Base-by-base conservation (phyloP, 768 basidiomycete species). In the Udeniomyces megalosporus region DNA sequence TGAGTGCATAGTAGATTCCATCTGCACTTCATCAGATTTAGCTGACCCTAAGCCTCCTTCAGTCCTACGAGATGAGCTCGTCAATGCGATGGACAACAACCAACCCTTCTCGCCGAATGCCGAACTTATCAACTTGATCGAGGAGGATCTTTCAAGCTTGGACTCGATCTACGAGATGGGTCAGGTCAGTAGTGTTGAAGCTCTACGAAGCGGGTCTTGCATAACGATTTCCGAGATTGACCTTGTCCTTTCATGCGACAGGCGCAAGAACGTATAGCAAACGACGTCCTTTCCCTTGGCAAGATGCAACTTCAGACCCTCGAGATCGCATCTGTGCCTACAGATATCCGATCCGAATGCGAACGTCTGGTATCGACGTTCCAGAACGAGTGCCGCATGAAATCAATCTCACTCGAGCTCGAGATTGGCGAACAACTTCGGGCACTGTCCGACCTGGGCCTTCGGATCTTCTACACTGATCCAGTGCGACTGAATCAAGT, bases 211-310 rank as follows among this genome's bases (percentile, higher is more conserved):
- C 14, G n/a, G n/a, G 53, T 69, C 72, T 48, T 75, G 73, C 68
- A n/a, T 48, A 4, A 48, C 26, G 7, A 15, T 48, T 15, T 26
- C 26, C 26, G 47, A 15, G 7, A 7, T 20, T 26, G 26, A 48
- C n/a, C 71, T 71, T n/a, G n/a, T n/a, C n/a, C n/a, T n/a, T n/a
- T n/a, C n/a, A n/a, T n/a, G n/a, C n/a, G n/a, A 22, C 56, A 73
- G 51, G 63, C 71, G 14, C 74, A 75, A 65, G 72, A 73, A 48
- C 66, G 73, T 47, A 76, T 76, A 26, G 70, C 72, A 35, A 75
- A 76, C 58, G 76, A 76, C 64, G 73, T 76, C 1, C 68, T 75
- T n/a, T 74, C 75, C 20, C 64, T 76, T 26, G 75, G 74, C 15
- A 62, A 74, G 38, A 74, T 76, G 42, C 75, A 76, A 60, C 68